Conservation (phyloP, 805 yeast species). For the Schwanniomyces pseudopolymorphus region DNA sequence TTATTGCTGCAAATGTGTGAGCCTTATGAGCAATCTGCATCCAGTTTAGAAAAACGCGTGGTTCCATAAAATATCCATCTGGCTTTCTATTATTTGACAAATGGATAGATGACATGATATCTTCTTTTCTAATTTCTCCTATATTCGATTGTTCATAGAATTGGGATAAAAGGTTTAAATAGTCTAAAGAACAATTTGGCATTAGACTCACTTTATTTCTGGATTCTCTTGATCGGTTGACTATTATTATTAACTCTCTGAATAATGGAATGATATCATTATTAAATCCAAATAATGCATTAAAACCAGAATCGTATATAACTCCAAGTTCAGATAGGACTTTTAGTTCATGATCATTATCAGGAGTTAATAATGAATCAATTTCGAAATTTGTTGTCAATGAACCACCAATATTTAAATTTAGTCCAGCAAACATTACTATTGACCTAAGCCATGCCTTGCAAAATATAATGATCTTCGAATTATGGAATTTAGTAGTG, state of each 20-base stretch:
- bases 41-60: constrained; percentile 35
- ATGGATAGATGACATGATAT: constrained; percentile 28
- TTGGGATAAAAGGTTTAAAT: constrained; percentile 24
- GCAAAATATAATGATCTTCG: constrained; percentile 51
- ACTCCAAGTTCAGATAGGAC: constrained; percentile 42
- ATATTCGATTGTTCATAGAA: constrained; percentile 26
- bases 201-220: constrained; percentile 10
- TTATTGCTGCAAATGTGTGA: constrained; percentile 32
- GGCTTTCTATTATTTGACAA: constrained; percentile 22
- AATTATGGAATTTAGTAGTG: constrained; percentile 19
- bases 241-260: constrained; percentile 39
- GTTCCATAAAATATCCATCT: constrained; percentile 22
- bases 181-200: constrained; percentile 21
- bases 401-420: constrained; percentile 57
- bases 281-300: constrained; percentile 50
- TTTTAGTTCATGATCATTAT: constrained; percentile 30
- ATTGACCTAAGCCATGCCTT: constrained; percentile 55
- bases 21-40: constrained; percentile 54
- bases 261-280: constrained; percentile 34
- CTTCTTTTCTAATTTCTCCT: constrained; percentile 28
- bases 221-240: constrained; percentile 21
- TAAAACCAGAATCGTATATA: constrained; percentile 45
- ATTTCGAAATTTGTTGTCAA: constrained; percentile 47
- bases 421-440: constrained; percentile 56
- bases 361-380: constrained; percentile 28